phyloP scores from a whole-genome alignment of 2,329 filamentous ascomycete species.

The Fusarium piperis region DNA sequence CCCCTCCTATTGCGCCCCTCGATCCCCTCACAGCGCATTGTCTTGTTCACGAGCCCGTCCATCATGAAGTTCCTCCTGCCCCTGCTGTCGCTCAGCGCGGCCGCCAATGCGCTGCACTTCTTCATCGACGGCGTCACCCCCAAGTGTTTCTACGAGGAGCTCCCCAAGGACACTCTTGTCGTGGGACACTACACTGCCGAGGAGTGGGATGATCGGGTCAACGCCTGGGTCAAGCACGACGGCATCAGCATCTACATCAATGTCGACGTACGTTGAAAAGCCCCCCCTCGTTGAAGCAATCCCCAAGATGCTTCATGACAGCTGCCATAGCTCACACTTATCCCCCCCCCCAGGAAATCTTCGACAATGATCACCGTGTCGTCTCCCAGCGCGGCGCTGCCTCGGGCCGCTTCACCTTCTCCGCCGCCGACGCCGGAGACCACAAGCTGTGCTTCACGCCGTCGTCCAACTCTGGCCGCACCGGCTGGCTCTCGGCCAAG shows the following conservation, averaged over 20 bases:
- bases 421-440: constrained; percentile 91
- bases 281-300: not conserved
- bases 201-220: constrained; percentile 78
- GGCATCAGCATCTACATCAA: constrained; percentile 88
- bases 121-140: constrained; percentile 86
- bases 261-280: constrained; percentile 72
- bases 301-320: not conserved
- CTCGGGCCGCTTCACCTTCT: constrained; percentile 92
- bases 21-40: not conserved
- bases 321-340: constrained; percentile 8
- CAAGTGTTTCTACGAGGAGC: constrained; percentile 98
- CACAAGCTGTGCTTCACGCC: constrained; percentile 96
- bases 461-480: constrained; percentile 73
- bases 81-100: constrained; percentile 70
- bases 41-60: constrained; percentile 1
- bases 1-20: constrained; percentile 26
- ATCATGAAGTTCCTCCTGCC: constrained; percentile 71
- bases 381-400: constrained; percentile 83
- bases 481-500: constrained; percentile 76
- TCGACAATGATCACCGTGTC: constrained; percentile 97
- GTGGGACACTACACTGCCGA: constrained; percentile 91
- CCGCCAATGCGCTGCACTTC: constrained; percentile 89
- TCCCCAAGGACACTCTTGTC: constrained; percentile 96
- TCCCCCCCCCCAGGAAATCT: constrained; percentile 75
- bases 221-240: constrained; percentile 76